Base-by-base conservation (phyloP, 768 basidiomycete species). In the Imleria badia region DNA sequence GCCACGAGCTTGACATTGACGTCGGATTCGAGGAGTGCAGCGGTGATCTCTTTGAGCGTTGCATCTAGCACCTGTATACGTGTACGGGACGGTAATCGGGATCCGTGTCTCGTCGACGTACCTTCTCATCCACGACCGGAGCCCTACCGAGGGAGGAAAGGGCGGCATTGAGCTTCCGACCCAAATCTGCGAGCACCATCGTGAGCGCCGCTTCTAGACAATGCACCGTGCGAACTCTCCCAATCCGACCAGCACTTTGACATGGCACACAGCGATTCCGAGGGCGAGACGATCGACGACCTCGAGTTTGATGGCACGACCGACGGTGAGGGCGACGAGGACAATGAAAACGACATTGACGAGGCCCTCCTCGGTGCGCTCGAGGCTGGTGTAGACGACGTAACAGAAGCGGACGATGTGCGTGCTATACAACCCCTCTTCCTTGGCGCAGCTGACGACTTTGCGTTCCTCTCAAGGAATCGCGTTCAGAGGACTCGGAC, bases 1-100 rank as follows among this genome's bases (percentile, higher is more conserved):
- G 92, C 82, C 19, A 98, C 97, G 20, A 98, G 83, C 71, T 96
- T 97, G 64, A 99, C 96, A 69, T 99, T 99, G 60, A 99, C 96
- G 74, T 99, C 97, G 19, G 94, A 88, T 72, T 98, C 95, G 41
- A 99, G 82, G 31, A 98, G 76, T 11, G 96, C 96, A 23, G 93
- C 82, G 44, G 91, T 94, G 58, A 99, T 91, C 74, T 97, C 94
- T 74, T 98, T 98, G 58, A 99, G 83, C 15, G 91, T 84, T 5
- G 86, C 83, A 76, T 99, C 97, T 66, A 99, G 85, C 45, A 93
- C 91, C 95, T 98, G 69, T 11, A 33, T 12, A 52, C 52, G 44
- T 45, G 56, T 51, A 39, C 41, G 51, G 55, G 38, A 45, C 26
- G 42, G 36, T 31, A 5, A 49, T 48, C 56, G 7, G 34, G 6